Evolutionary conservation across 495 filamentous ascomycete species (phyloP), one percentile per base, ranked within the genome.

Genomic region (Paragyromitra xinjiangensis): DNA sequence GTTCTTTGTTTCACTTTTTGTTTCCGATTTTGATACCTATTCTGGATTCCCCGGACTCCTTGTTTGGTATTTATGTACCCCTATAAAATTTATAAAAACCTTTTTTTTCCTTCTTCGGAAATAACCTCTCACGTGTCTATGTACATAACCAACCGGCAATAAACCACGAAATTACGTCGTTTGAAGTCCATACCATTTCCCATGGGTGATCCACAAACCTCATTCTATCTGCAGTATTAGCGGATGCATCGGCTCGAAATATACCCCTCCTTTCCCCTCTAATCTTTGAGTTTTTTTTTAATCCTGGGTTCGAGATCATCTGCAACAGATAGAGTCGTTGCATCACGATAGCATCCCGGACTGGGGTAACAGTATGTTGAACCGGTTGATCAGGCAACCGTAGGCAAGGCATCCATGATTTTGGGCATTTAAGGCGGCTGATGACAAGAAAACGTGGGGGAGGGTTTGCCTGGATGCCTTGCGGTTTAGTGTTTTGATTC

Each of bases 381-480:
- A 11, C 67, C 14, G 67, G 67, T 64, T 56, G 67, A 63, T 64
- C 67, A 64, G 73, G 73, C 67, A 71, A 58, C 73, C 73, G 26
- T 34, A 53, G 55, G 44, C 53, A 63, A 58, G 42, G 34, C 19
- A 69, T 40, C 29, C 44, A 45, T 40, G 29, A 62, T 40, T 9
- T 62, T 40, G 29, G 55, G 55, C 55, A 24, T 29, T n/a, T 22
- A 6, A 24, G 50, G 44, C 44, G 6, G 50, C 14, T 12, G 14
- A 37, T n/a, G 14, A 37, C 29, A 39, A 37, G 44, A 63, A 42
- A 19, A 22, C 14, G 8, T 12, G 59, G 59, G 59, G 3, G 2
- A 29, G 53, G 2, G 53, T 8, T 11, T 5, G 16, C 12, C 56
- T 59, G 6, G 37, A 7, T 26, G n/a, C 34, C 39, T 24, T 34